Evolutionary conservation across 75 land plant species (phyloP).

Genomic region (Pinus tabuliformis): DNA sequence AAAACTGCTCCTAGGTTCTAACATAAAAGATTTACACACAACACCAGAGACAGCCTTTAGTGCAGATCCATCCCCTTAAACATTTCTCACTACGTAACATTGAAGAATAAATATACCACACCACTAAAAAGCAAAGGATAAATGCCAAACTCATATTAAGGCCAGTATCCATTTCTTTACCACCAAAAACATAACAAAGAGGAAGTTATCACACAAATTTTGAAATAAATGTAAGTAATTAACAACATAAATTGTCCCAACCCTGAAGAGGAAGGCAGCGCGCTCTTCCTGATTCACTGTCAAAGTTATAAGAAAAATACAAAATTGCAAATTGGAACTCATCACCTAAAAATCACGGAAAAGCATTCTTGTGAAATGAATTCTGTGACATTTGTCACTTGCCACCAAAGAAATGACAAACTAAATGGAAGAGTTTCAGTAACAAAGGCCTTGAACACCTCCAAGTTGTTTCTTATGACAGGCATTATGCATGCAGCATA

Average conservation of each 20-base stretch:
- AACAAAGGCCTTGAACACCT: not conserved
- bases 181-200: slow-evolving; percentile 2
- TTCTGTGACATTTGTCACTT: not conserved
- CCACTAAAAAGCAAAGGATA: not conserved
- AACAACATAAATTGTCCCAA: not conserved
- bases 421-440: not conserved
- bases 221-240: not conserved
- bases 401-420: not conserved
- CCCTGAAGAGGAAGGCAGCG: not conserved
- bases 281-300: too few relatives aligned
- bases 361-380: not conserved
- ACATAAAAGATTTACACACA: not conserved
- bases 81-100: not conserved
- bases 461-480: not conserved
- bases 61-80: not conserved
- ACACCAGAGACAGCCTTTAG: not conserved
- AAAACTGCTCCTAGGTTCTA: not conserved
- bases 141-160: not conserved
- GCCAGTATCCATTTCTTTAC: not conserved
- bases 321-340: not conserved
- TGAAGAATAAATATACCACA: not conserved
- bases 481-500: not conserved
- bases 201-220: not conserved
- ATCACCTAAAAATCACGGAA: not conserved
- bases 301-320: not conserved